Base-by-base conservation (phyloP, 768 basidiomycete species). In the Collybia sordida region DNA sequence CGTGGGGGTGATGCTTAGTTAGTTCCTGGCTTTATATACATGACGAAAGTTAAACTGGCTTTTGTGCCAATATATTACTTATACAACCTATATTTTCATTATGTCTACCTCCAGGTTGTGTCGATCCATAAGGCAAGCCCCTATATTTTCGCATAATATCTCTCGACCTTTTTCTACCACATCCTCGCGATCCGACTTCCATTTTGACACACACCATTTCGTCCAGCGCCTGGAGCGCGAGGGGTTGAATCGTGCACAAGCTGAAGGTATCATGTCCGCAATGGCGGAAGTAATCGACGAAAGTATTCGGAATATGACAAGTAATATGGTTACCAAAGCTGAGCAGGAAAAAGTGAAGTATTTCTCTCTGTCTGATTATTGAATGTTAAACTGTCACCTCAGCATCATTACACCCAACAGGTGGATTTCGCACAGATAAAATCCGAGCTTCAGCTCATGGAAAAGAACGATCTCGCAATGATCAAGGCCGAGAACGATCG, bases 251-350 rank as follows among this genome's bases (percentile, higher is more conserved):
- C 81, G 92, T 15, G 83, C 84, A 18, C 96, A 98, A 70, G 94
- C 96, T 0, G 93, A 98, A 65, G 96, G 97, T 3, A 90, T 99
- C 64, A 97, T 98, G 94, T 79, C 86, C 40, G 92, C 95, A 6
- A 90, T 99, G 81, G 91, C 93, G 11, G 93, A 94, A 59, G 95
- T 98, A 53, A 93, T 99, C 34, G 93, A 97, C 67, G 97, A 99
- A 75, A 94, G 92, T 64, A 86, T 98, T 35, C 81, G 88, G 53
- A 96, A 94, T 62, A 94, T 99, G 93, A 91, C 92, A 34, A 86
- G 83, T 58, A 93, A 93, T 59, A 90, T 98, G 86, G 96, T 98
- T 52, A 93, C 91, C 4, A 93, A 93, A 67, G 86, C 92, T 0
- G 93, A 97, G 57, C 93, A 97, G 64, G 96, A 98, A 70, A 98